A percentile compares a stretch with the other conserved stretches of the same genome.
Conservation (phyloP, 495 filamentous ascomycete genomes). For the Penicillium antarcticum region DNA sequence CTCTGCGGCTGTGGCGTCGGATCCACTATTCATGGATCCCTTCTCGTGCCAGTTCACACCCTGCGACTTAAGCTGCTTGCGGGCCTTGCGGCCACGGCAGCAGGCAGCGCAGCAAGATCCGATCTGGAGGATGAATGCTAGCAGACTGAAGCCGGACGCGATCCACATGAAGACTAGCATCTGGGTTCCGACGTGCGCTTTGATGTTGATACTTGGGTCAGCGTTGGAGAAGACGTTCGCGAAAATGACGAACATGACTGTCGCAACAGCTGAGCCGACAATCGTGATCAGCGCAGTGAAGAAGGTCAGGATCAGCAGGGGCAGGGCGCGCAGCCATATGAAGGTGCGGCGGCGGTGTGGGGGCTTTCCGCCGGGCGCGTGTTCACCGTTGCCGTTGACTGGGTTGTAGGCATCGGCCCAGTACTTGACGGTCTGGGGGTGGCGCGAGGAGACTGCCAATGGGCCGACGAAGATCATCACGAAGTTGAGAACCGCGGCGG, state of each 20-base stretch:
- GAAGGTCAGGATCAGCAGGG: conserved; percentile 58
- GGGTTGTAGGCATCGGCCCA: conserved; percentile 9
- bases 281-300: conserved; percentile 62
- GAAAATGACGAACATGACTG: conserved; percentile 78
- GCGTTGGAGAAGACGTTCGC: conserved; percentile 61
- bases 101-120: conserved; percentile 63
- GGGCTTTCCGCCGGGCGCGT: conserved; percentile 12
- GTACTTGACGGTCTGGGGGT: conserved; percentile 37
- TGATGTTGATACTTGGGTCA: conserved; percentile 68
- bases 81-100: conserved; percentile 41
- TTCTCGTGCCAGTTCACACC: conserved; percentile 21
- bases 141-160: conserved; percentile 59
- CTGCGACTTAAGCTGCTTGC: conserved; percentile 35
- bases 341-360: conserved; percentile 47
- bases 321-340: conserved; percentile 43
- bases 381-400: conserved; percentile 16
- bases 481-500: conserved; percentile 62
- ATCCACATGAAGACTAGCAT: conserved; percentile 95
- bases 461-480: conserved; percentile 65
- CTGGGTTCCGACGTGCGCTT: conserved; percentile 60
- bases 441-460: conserved; percentile 52
- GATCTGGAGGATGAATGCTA: conserved; percentile 68
- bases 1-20: background rate
- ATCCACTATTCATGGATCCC: background rate
- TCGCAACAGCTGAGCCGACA: conserved; percentile 69